Base-by-base conservation (phyloP, 371 early-diverging fungal genomes). In the Fennellomyces sp. region DNA sequence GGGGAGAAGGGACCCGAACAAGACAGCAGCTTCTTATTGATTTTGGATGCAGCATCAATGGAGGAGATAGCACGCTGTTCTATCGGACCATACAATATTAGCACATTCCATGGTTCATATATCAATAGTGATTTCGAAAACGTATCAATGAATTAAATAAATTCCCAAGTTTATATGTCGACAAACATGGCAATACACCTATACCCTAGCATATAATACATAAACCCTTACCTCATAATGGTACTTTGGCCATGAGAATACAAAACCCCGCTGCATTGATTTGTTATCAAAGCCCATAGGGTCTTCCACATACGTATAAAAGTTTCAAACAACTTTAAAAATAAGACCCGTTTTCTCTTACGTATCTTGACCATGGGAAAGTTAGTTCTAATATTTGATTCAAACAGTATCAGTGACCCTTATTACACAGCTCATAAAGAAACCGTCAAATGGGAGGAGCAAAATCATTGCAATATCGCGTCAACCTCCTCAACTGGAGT, bases 31-130 rank as follows among this genome's bases (percentile, higher is more conserved):
- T 82, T 74, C 56, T 49, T 89, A 58, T 33, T 86, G 23, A 65
- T 86, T 21, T 48, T 89, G 64, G 75, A 89, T 72, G 89, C 86
- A 4, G 47, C 49, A n/a, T 62, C 72, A 0, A 58, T 89, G 73
- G 61, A 64, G 23, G 86, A 87, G 65, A 42, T 85, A 6, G 82
- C 84, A 2, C 64, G 76, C 12, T 72, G 79, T 7, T 60, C 70
- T 8, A 73, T 85, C 31, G 83, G 86, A 4, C 49, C 41, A 1
- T 73, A 81, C 57, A 69, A 70, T 26, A 76, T 82, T 0, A 67
- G 73, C 15, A 82, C 83, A 31, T 85, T 85, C 56, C 86, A 85
- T 63, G 86, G 86, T 3, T 75, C 76, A 5, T 75, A 60, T 55
- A 71, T 75, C 13, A 67, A 75, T 41, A 60, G 69, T 52, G 60